Evolutionary conservation across 2,329 filamentous ascomycete species (phyloP).

Genomic region (Cladosporium sp.): DNA sequence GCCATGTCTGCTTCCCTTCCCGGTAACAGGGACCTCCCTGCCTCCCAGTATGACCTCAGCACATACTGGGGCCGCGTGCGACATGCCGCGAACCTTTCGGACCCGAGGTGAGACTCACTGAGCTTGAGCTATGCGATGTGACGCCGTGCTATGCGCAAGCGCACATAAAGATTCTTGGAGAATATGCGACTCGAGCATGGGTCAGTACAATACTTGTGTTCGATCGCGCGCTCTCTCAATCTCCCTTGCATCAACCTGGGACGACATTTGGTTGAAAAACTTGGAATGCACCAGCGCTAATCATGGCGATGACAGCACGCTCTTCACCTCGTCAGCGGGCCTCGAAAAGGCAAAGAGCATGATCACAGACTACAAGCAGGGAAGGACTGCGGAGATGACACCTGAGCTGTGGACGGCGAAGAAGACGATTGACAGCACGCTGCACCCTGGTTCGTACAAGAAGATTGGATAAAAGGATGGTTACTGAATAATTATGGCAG

Average conservation of each 20-base stretch:
- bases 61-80: conserved; percentile 94
- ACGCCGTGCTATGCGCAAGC: neutral
- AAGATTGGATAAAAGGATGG: neutral
- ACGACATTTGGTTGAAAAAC: too few relatives aligned
- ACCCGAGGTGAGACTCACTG: conserved; percentile 71
- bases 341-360: conserved; percentile 81
- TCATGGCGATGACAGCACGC: conserved; percentile 54
- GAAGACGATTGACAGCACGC: conserved; percentile 92
- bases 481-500: conserved; percentile 39
- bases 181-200: neutral
- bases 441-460: conserved; percentile 72
- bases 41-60: conserved; percentile 83
- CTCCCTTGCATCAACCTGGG: too few relatives aligned
- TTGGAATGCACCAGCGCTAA: neutral
- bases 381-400: conserved; percentile 72
- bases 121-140: neutral
- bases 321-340: conserved; percentile 70
- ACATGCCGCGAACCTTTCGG: conserved; percentile 82
- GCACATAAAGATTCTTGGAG: neutral
- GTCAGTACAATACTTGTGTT: neutral
- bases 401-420: conserved; percentile 91
- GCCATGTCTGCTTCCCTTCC: conserved; percentile 57
- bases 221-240: neutral
- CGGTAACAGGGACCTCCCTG: conserved; percentile 72
- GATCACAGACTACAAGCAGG: conserved; percentile 79